These are phyloP conservation scores for Solanum lignicaule DNA, from an alignment of 257 asterid genomes.

Conservation along the genomic window DNA sequence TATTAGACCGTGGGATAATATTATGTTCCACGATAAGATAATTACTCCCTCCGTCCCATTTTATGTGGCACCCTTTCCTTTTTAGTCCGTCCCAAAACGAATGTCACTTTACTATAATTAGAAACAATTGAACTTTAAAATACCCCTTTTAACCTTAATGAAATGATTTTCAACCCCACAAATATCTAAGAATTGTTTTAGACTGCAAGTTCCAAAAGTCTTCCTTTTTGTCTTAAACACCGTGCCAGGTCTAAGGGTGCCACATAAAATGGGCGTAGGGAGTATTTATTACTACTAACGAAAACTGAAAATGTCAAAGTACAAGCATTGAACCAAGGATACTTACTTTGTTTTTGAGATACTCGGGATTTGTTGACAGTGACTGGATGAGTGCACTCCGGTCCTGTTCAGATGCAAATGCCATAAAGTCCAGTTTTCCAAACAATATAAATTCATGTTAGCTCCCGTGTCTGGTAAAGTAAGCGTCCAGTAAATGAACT, in stretches of 20 bases:
- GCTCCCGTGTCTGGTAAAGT: background rate
- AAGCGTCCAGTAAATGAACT: background rate
- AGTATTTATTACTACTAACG: background rate
- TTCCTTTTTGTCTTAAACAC: background rate
- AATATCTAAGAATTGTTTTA: too few species aligned
- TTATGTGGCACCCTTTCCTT: background rate
- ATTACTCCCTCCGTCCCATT: background rate
- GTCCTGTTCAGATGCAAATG: constrained; percentile 42
- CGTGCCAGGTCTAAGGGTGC: background rate
- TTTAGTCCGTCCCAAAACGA: background rate
- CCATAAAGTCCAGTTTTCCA: background rate
- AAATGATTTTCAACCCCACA: background rate
- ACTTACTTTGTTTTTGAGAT: constrained; percentile 68
- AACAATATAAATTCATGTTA: background rate
- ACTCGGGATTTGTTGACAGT: constrained; percentile 90
- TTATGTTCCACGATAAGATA: background rate
- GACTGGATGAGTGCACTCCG: constrained; percentile 75
- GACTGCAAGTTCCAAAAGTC: background rate
- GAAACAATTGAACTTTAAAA: background rate
- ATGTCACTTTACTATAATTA: background rate
- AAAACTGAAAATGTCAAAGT: background rate
- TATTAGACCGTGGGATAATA: background rate
- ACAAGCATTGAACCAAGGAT: background rate
- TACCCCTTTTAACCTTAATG: background rate
- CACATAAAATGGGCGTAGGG: background rate